Base-by-base conservation (phyloP, 1,139 yeast species). In the Yamadazyma songkhlaensis region DNA sequence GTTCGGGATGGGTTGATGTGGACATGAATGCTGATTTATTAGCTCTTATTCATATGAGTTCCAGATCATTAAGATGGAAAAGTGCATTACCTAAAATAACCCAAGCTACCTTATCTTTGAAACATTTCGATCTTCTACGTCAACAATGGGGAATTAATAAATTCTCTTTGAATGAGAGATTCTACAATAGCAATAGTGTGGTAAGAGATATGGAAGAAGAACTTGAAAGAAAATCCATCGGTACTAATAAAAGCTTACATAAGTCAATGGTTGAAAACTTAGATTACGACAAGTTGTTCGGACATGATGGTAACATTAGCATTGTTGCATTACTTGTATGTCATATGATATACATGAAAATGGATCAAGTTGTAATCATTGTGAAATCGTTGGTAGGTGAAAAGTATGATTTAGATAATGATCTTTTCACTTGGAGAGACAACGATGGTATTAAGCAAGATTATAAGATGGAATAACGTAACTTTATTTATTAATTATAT, bases 351-450 rank as follows among this genome's bases (percentile, higher is more conserved):
- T 66, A 63, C 41, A 54, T 54, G 31, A 52, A 62, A 23, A 38
- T 64, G 5, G 72, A 66, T 45, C 61, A 60, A 39, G 52, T 59
- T 6, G 56, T 60, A 43, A 40, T 63, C 7, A 47, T 59, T 11
- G 55, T 60, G 12, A 66, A 65, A 42, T 54, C 62, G 4, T 51
- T 66, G 32, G 72, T 66, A 9, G 72, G 72, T 1, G 72, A 66
- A 36, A 60, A 60, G 41, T 66, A 53, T 36, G 66, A 61, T 39
- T 45, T 48, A 15, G 27, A 33, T 31, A 35, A 39, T 17, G 36
- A 36, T 1, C 27, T 39, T 7, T 36, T 39, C n/a, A 34, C 20
- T 4, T 29, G 30, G 21, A 10, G 30, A 12, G n/a, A 26, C 12
- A 21, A 24, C 10, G 29, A 34, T 17, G 26, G 14, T 8, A 3